Evolutionary conservation across 306 rosid species (phyloP).

Genomic region (Benincasa hispida): DNA sequence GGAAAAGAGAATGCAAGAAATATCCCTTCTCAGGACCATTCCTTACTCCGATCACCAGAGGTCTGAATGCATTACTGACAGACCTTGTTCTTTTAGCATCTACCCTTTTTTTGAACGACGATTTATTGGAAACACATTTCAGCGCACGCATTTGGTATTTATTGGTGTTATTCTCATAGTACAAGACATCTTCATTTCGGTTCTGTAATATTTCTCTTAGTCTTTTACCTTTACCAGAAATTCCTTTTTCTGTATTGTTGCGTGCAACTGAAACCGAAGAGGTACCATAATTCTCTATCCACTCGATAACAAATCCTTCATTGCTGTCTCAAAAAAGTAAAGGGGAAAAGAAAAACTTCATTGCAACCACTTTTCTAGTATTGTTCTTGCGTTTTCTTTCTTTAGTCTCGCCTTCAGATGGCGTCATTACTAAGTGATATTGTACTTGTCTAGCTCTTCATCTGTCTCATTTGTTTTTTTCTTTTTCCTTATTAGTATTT

Average conservation of each 20-base stretch:
- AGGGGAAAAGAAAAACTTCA: too few relatives aligned
- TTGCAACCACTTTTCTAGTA: background rate
- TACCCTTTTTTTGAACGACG: background rate
- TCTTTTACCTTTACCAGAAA: background rate
- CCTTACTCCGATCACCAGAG: slow-evolving; percentile 88
- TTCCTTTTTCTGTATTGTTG: background rate
- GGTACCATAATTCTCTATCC: background rate
- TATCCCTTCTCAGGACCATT: slow-evolving; percentile 74
- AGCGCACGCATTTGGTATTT: background rate
- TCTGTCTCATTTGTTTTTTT: background rate
- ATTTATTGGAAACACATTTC: background rate
- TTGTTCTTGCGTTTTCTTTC: background rate
- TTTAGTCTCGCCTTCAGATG: background rate
- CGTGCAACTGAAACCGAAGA: too few relatives aligned
- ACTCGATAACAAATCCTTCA: background rate
- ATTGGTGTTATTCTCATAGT: background rate
- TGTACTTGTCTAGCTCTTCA: background rate
- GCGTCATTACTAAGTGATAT: background rate
- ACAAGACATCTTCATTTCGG: background rate
- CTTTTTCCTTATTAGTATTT: background rate
- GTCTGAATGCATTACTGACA: slow-evolving; percentile 12
- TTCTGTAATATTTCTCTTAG: background rate
- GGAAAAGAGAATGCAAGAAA: slow-evolving; percentile 69
- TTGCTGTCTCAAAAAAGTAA: too few relatives aligned
- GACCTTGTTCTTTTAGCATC: background rate